phyloP scores from a whole-genome alignment of 495 filamentous ascomycete species.

The Penicillium coffeae region DNA sequence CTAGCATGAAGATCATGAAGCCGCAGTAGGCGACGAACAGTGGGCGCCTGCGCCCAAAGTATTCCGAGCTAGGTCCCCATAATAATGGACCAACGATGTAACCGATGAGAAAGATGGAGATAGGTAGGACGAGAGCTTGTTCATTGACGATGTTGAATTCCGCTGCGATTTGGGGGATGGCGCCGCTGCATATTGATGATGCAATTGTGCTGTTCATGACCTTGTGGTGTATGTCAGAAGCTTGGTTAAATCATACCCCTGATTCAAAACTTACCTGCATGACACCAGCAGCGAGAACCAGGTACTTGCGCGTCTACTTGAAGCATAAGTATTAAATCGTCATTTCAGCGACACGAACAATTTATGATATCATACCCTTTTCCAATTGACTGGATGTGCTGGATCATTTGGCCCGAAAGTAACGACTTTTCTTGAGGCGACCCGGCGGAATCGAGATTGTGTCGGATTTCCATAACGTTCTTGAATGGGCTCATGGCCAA shows the following conservation, averaged over 20 bases:
- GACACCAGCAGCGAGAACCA: conserved; percentile 54
- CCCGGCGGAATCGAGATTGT: conserved; percentile 24
- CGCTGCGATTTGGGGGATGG: conserved; percentile 51
- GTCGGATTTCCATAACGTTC: conserved; percentile 29
- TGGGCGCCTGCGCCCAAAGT: conserved; percentile 59
- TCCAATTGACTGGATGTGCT: conserved; percentile 64
- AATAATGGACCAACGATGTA: conserved; percentile 61
- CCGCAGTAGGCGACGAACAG: conserved; percentile 56
- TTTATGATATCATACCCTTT: conserved; percentile 21
- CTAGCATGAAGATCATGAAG: conserved; percentile 66
- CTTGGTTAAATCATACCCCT: background rate
- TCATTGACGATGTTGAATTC: conserved; percentile 58
- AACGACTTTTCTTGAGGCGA: conserved; percentile 35
- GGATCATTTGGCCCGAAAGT: conserved; percentile 55
- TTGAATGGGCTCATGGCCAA: conserved; percentile 27
- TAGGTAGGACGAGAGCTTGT: conserved; percentile 61
- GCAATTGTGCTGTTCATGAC: conserved; percentile 76
- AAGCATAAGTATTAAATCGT: conserved; percentile 5
- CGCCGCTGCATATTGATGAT: conserved; percentile 62
- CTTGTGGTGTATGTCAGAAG: background rate
- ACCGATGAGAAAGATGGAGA: conserved; percentile 69
- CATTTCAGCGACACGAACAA: no score
- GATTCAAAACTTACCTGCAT: conserved; percentile 25
- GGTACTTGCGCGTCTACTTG: conserved; percentile 49
- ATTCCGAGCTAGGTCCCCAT: conserved; percentile 66